These are phyloP conservation scores for cucumber (Cucumis sativus) DNA, from an alignment of 306 rosid genomes.

Conservation along the genomic window Cucumber_9930_V3 NC_026659.2:24864501-24865000, in stretches of 20 bases:
- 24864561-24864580: slow-evolving; percentile 67
- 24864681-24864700: slow-evolving; percentile 75
- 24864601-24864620: slow-evolving; percentile 74
- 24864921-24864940: slow-evolving; percentile 51
- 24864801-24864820: neutral
- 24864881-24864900: slow-evolving; percentile 36
- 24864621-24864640: slow-evolving; percentile 82
- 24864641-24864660: slow-evolving; percentile 92
- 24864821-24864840: slow-evolving; percentile 9
- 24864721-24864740: neutral
- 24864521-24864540: neutral
- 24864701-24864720: neutral
- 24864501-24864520: neutral
- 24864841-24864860: slow-evolving; percentile 93
- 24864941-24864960: slow-evolving; percentile 76
- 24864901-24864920: slow-evolving; percentile 43
- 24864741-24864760: neutral
- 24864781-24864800: neutral
- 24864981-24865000: neutral
- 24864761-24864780: neutral
- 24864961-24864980: slow-evolving; percentile 84
- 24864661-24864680: slow-evolving; percentile 92
- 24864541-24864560: neutral
- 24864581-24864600: slow-evolving; percentile 90
- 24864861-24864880: slow-evolving; percentile 62